phyloP scores from a whole-genome alignment of 1,284 basidiomycete species.

The Mycosarcoma mackinlayi region DNA sequence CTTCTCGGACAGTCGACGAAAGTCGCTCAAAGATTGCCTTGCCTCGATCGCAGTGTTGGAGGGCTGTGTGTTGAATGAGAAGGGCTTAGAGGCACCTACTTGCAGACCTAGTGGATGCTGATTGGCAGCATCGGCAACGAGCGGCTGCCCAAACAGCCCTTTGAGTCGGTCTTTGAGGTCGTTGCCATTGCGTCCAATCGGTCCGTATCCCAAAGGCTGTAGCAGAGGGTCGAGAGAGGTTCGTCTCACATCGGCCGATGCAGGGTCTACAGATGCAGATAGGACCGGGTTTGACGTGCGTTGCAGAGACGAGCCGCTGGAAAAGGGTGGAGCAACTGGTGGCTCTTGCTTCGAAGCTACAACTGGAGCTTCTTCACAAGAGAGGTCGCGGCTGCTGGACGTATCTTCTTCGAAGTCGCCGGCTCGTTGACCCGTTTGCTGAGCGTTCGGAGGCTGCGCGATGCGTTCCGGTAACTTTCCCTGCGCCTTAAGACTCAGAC shows the following conservation, averaged over 20 bases:
- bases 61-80: background rate
- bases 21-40: background rate
- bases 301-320: background rate
- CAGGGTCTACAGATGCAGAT: background rate
- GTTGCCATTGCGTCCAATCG: slow-evolving; percentile 22
- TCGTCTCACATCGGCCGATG: slow-evolving; percentile 3
- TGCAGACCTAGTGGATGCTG: background rate
- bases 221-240: slow-evolving; percentile 28
- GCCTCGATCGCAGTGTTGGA: background rate
- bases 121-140: slow-evolving; percentile 15
- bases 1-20: background rate
- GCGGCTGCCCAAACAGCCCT: slow-evolving; percentile 48
- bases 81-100: background rate
- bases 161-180: slow-evolving; percentile 39
- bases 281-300: background rate
- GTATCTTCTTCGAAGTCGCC: slow-evolving; percentile 48
- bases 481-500: slow-evolving; percentile 27
- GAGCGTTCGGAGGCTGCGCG: background rate
- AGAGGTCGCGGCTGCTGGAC: slow-evolving; percentile 45
- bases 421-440: slow-evolving; percentile 12
- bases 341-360: background rate
- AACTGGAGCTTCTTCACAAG: slow-evolving; percentile 14
- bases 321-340: background rate
- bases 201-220: slow-evolving; percentile 28
- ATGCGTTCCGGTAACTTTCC: slow-evolving; percentile 39